A percentile compares a stretch with the other conserved stretches of the same genome.
phyloP scores from a whole-genome alignment of 352 stramenopile species.

The Pythium coloratum region DNA sequence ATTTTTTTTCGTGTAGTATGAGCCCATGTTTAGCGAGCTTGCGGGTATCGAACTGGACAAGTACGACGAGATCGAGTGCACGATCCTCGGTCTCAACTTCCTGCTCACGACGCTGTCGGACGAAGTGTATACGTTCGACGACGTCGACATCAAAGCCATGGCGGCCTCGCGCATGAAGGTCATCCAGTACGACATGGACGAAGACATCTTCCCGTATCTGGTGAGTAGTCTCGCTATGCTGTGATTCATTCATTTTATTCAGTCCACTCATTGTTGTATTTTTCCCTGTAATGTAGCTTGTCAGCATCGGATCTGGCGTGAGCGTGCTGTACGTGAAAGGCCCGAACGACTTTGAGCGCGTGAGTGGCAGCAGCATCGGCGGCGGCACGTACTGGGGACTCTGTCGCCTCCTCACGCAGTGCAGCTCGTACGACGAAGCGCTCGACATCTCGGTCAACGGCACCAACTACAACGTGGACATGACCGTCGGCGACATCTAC shows the following conservation, averaged over 20 bases:
- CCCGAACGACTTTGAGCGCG: conserved; percentile 93
- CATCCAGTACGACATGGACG: conserved; percentile 73
- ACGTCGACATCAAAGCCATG: conserved; percentile 81
- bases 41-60: conserved; percentile 84
- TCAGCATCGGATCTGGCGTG: conserved; percentile 98
- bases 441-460: conserved; percentile 79
- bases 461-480: conserved; percentile 90
- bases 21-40: conserved; percentile 60
- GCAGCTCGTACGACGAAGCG: conserved; percentile 81
- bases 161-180: conserved; percentile 73
- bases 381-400: conserved; percentile 99
- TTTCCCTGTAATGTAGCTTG: conserved; percentile 54
- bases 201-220: conserved; percentile 86
- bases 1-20: conserved; percentile 46
- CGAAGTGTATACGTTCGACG: conserved; percentile 98
- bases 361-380: conserved; percentile 98
- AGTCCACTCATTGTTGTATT: neutral
- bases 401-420: conserved; percentile 93
- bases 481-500: conserved; percentile 99
- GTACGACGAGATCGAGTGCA: conserved; percentile 95
- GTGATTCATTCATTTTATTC: too few relatives aligned
- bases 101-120: conserved; percentile 94
- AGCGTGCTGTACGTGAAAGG: conserved; percentile 95
- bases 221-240: conserved; percentile 26
- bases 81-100: conserved; percentile 97